A percentile compares a stretch with the other conserved stretches of the same genome.
These are phyloP conservation scores for Rubroboletus pulcherrimus DNA, from an alignment of 768 basidiomycete genomes.

Conservation along the genomic window DNA sequence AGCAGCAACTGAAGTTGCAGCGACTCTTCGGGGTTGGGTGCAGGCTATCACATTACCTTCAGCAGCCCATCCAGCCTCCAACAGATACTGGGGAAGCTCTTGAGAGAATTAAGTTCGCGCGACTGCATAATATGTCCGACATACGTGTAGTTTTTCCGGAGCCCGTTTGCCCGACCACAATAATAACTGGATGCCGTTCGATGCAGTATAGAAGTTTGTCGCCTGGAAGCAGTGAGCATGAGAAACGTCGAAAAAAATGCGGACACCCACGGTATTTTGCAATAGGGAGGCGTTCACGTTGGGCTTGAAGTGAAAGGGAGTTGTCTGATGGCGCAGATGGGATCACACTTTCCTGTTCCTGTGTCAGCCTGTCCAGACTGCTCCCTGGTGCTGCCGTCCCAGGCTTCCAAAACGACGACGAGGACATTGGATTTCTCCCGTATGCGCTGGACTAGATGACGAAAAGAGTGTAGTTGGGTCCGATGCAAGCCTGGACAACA, in stretches of 20 bases:
- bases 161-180: constrained; percentile 93
- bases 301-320: constrained; percentile 62
- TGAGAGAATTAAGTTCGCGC: constrained; percentile 8
- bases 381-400: constrained; percentile 83
- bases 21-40: constrained; percentile 89
- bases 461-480: too few relatives aligned
- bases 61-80: constrained; percentile 89
- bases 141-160: constrained; percentile 97
- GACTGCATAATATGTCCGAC: constrained; percentile 26
- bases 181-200: constrained; percentile 78
- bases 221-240: constrained; percentile 39
- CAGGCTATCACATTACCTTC: constrained; percentile 85
- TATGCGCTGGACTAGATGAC: neutral
- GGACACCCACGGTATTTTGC: constrained; percentile 68
- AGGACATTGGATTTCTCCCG: constrained; percentile 35
- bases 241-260: constrained; percentile 17
- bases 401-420: constrained; percentile 85
- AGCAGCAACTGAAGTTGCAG: constrained; percentile 89
- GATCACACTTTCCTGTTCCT: constrained; percentile 69
- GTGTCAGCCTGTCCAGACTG: constrained; percentile 77
- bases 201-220: constrained; percentile 78
- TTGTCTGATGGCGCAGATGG: constrained; percentile 57
- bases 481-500: neutral
- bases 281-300: constrained; percentile 84
- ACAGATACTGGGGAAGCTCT: constrained; percentile 95